Evolutionary conservation across 306 rosid genomes (phyloP), one percentile per base, ranked within the genome.

Genomic region (Ziziphus jujuba): DNA sequence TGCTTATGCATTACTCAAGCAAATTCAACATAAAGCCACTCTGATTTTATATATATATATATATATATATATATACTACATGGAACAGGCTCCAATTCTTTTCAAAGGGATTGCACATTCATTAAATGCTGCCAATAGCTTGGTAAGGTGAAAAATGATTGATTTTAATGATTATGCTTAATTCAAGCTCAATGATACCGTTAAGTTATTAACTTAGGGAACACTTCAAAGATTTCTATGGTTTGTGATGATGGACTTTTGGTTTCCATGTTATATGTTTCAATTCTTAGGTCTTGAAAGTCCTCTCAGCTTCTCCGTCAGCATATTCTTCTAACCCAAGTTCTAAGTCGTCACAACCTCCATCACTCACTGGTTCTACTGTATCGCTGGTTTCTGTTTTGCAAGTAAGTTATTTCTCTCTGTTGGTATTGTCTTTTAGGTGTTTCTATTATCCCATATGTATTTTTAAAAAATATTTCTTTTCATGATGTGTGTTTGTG

Each of bases 21-120:
- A 20, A 7, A 34, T 38, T 16, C 47, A 59, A 59, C 20, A 10
- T 15, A 57, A 20, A 4, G 62, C 10, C 6, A 7, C 8, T 50
- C 19, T 16, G 2, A 50, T 3, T 4, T 56, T 25, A 3, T 53
- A 3, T 56, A 14, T 28, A 56, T 56, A 56, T 53, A 3, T 56
- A 14, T 28, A 56, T 56, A 56, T 25, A 3, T 53, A 3, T 56
- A 14, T 28, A 56, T 56, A 56, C 3, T 25, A 5, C 7, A 24
- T 56, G 17, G 17, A 25, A 78, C 90, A 89, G 96, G 96, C 92
- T 69, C 96, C 96, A 9, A 82, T 86, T 34, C 89, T 89, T 72
- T 89, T 86, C 70, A 87, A 82, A 53, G 96, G 96, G 71, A 84
- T 89, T 72, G 91, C 87, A 67, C 96, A 89, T 77, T 84, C 96